Conservation (phyloP, 257 asterid species). For the Solanum rostratum region DNA sequence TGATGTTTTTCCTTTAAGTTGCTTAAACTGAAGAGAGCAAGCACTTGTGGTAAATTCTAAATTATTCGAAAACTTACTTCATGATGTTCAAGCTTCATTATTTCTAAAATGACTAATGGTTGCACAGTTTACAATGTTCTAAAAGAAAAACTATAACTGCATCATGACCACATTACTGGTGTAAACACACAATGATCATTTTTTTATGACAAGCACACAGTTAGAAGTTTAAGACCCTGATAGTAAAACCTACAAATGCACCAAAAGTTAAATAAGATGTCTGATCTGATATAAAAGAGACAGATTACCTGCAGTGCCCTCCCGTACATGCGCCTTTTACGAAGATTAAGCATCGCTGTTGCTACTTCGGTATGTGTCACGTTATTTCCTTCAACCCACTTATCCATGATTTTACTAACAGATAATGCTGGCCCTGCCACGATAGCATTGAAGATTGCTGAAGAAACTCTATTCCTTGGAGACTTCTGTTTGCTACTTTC, state of each 20-base stretch:
- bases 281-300: neutral
- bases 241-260: neutral
- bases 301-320: conserved; percentile 67
- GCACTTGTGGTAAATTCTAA: neutral
- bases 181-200: neutral
- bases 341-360: conserved; percentile 31
- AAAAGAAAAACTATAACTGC: neutral
- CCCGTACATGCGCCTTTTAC: conserved; percentile 32
- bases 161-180: neutral
- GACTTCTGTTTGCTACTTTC: conserved; percentile 14
- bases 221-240: neutral
- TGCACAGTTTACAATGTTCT: neutral
- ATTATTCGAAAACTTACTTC: neutral
- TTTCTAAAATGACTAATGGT: neutral
- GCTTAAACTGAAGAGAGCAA: neutral
- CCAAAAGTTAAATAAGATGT: neutral
- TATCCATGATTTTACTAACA: conserved; percentile 33
- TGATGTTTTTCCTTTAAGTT: neutral
- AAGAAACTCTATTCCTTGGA: neutral
- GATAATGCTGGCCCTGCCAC: conserved; percentile 24
- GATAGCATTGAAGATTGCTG: conserved; percentile 39
- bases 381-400: conserved; percentile 67
- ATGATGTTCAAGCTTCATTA: neutral
- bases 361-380: conserved; percentile 29
- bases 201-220: neutral